Conservation (phyloP, 176 grass and related monocot genomes). For the Alopecurus myosuroides region DNA sequence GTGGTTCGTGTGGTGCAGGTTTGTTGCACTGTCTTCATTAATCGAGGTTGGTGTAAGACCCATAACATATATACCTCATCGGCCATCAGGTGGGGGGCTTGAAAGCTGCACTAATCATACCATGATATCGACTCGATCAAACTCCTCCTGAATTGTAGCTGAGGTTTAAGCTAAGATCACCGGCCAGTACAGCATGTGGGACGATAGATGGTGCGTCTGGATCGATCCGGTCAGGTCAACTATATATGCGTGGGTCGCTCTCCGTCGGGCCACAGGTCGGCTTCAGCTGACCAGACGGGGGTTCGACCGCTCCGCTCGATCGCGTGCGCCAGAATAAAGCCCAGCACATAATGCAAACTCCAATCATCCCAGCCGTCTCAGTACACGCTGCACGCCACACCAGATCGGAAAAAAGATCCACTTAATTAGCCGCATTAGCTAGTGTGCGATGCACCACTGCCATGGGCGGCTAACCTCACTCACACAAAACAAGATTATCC, state of each 20-base stretch:
- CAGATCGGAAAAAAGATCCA: not conserved
- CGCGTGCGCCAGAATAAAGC: constrained; percentile 12
- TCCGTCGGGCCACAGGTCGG: constrained; percentile 13
- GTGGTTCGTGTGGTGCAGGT: not conserved
- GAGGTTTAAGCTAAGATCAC: too few relatives aligned
- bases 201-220: too few relatives aligned
- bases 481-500: constrained; percentile 33
- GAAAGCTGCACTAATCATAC: not conserved
- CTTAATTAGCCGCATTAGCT: not conserved
- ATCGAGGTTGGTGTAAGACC: not conserved
- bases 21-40: not conserved
- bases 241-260: constrained; percentile 13
- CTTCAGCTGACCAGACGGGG: not conserved
- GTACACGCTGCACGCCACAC: not conserved
- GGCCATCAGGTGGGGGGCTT: not conserved
- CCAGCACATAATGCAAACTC: not conserved
- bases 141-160: too few relatives aligned
- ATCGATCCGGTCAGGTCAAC: not conserved
- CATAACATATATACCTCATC: too few relatives aligned
- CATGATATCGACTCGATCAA: too few relatives aligned
- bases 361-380: not conserved
- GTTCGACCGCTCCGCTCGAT: not conserved
- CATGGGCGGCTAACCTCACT: not conserved
- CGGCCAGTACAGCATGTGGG: too few relatives aligned
- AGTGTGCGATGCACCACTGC: constrained; percentile 30